Evolutionary conservation across 2,329 filamentous ascomycete species (phyloP).

Genomic region (Trichoderma sp.): DNA sequence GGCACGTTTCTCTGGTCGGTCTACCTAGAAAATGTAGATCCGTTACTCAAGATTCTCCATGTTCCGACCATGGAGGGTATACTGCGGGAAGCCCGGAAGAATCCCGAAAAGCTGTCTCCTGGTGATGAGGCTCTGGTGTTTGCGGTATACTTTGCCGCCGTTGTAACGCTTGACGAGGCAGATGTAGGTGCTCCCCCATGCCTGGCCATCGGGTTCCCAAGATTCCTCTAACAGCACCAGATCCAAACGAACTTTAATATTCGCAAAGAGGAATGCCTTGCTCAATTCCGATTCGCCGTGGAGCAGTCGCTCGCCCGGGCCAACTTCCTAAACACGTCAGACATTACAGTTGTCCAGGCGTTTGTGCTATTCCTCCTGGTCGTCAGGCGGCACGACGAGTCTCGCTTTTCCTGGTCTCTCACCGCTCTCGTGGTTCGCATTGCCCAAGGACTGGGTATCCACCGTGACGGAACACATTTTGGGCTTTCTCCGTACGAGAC

Average conservation of each 20-base stretch:
- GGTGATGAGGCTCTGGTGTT: conserved; percentile 66
- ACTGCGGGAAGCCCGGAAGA: conserved; percentile 62
- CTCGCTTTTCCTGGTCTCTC: conserved; percentile 62
- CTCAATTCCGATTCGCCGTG: conserved; percentile 55
- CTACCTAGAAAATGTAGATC: conserved; percentile 74
- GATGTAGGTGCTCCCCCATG: conserved; percentile 49
- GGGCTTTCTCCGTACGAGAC: conserved; percentile 59
- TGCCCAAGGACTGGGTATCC: conserved; percentile 62
- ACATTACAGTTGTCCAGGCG: conserved; percentile 60
- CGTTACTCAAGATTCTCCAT: conserved; percentile 71
- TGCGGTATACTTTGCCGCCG: conserved; percentile 60
- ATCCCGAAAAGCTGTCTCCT: conserved; percentile 59
- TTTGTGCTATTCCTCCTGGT: conserved; percentile 59
- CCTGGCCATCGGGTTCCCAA: too few species aligned
- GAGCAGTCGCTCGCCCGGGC: conserved; percentile 61
- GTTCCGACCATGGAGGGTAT: conserved; percentile 65
- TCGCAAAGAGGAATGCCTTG: conserved; percentile 49
- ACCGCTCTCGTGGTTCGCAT: conserved; percentile 61
- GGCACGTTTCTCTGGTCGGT: conserved; percentile 70
- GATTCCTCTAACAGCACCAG: conserved; percentile 27
- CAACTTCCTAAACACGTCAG: conserved; percentile 59
- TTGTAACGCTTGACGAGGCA: conserved; percentile 62
- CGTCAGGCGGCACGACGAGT: conserved; percentile 50
- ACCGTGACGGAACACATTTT: conserved; percentile 57
- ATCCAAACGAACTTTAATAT: conserved; percentile 47